phyloP scores from a whole-genome alignment of 345 rosid genomes.

The Trapa bicornis region DNA sequence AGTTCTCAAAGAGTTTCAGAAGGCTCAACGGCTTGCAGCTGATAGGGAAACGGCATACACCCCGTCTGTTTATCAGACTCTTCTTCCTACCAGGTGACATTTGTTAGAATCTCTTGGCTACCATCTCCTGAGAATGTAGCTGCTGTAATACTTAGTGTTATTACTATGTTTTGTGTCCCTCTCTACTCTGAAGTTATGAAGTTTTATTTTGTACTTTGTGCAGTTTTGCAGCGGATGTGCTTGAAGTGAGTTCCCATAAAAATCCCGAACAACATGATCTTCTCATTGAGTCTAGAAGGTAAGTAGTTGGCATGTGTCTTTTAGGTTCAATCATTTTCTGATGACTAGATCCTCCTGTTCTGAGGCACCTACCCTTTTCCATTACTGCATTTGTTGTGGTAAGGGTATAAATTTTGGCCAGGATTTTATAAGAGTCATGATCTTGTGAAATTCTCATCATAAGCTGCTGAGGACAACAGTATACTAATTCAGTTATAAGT shows the following conservation, averaged over 20 bases:
- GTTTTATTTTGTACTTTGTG: constrained; percentile 11
- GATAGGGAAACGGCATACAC: constrained; percentile 15
- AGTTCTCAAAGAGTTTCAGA: constrained; percentile 15
- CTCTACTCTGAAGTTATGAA: background rate
- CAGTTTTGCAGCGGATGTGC: constrained; percentile 34
- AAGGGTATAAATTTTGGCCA: too few relatives aligned
- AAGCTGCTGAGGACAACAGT: background rate
- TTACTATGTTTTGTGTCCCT: background rate
- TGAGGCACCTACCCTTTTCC: too few relatives aligned
- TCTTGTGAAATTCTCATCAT: background rate
- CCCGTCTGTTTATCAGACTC: constrained; percentile 4
- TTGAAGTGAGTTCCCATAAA: constrained; percentile 33
- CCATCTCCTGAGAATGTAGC: background rate
- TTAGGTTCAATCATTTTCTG: background rate
- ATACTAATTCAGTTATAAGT: too few relatives aligned
- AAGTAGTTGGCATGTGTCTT: constrained; percentile 3
- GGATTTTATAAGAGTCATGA: background rate
- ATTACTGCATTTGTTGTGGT: too few relatives aligned
- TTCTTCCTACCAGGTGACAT: constrained; percentile 11
- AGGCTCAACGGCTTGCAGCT: constrained; percentile 19
- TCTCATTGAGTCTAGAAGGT: constrained; percentile 82
- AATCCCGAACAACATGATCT: constrained; percentile 48
- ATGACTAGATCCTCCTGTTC: too few relatives aligned
- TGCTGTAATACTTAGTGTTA: background rate
- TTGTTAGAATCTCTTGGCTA: background rate